Base-by-base conservation (phyloP, 1,139 yeast genomes). In the Zygosaccharomyces sapae region DNA sequence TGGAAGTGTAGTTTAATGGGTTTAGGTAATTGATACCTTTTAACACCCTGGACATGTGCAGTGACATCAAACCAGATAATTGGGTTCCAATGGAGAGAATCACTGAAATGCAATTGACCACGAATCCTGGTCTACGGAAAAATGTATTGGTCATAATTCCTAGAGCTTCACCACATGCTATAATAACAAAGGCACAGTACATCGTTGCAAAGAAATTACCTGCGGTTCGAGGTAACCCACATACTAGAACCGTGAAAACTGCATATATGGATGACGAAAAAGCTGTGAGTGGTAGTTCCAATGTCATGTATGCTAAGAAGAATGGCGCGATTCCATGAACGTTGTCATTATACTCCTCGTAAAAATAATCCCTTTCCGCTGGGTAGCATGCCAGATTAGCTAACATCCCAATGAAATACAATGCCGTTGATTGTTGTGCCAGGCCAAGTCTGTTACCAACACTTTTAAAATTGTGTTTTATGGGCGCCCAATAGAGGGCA, bases 51-150 rank as follows among this genome's bases (percentile, higher is more conserved):
- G 88, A 88, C 83, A 87, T 79, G 31, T 82, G 73, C 54, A 86
- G 68, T 0, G 96, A 83, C 82, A 88, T 76, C 4, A 90, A 72
- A n/a, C 96, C 96, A 3, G 88, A 87, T 94, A 87, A 85, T 57
- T 84, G 79, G 16, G 84, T 77, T 5, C 90, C 92, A 48, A 86
- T 69, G 3, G 86, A 76, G 43, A 85, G 67, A 29, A 84, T 61
- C 8, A 80, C 76, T 0, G 89, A 75, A 41, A 87, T 76, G 4
- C 86, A 67, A 58, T 85, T 86, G 22, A 86, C 79, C 0, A 94
- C 95, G 55, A 87, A 75, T 0, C 95, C 96, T 46, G 86, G 77
- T 61, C 87, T 90, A 47, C 74, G 72, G 58, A 87, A 81, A 0
- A 84, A 56, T n/a, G 90, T 80, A 60, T 86, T 86, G 53, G 87